Evolutionary conservation across 2,329 filamentous ascomycete genomes (phyloP), one percentile per base, ranked within the genome.

Genomic region (Geoglossum cookeanum): DNA sequence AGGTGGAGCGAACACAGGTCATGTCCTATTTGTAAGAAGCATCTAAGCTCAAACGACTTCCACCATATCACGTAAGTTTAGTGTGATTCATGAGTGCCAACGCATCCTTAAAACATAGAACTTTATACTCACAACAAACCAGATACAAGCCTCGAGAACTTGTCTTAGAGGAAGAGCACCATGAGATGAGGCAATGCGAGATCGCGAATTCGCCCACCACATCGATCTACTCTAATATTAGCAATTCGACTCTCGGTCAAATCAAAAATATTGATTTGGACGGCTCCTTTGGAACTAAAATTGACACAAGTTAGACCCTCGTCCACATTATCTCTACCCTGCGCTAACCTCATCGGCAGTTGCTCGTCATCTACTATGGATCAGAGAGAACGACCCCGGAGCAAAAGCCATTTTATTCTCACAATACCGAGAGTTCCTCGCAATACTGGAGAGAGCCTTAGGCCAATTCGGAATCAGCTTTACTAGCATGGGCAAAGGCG

Each of bases 361-460:
- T 2, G 77, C 84, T 32, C 79, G 87, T 1, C 92, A 97, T 67
- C 70, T 97, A 1, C 70, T 94, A 15, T 96, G 87, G 87, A 75
- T 97, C 22, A 81, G 91, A 1, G 75, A 85, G 62, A 80, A 86
- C 53, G 89, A 96, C 62, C 87, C 88, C 0, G 88, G 88, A 0
- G 81, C 88, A 8, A 97, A 97, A 67, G 86, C 87, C 0, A 85
- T 98, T 66, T 78, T 97, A n/a, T 98, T 95, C 68, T 94, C 87
- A 1, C 91, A 97, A 70, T 92, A 88, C 68, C 79, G 79, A 57
- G 84, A 87, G 57, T 97, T 96, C 63, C 74, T 97, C 1, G 72
- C 77, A 0, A 81, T 94, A 5, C 74, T 97, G 0, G 76, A 75
- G 7, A 75, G 74, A 8, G 91, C 89, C 0, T 83, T 97, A 55